Evolutionary conservation across 352 stramenopile species (phyloP), one percentile per base, ranked within the genome.

Genomic region (Pythium volutum): DNA sequence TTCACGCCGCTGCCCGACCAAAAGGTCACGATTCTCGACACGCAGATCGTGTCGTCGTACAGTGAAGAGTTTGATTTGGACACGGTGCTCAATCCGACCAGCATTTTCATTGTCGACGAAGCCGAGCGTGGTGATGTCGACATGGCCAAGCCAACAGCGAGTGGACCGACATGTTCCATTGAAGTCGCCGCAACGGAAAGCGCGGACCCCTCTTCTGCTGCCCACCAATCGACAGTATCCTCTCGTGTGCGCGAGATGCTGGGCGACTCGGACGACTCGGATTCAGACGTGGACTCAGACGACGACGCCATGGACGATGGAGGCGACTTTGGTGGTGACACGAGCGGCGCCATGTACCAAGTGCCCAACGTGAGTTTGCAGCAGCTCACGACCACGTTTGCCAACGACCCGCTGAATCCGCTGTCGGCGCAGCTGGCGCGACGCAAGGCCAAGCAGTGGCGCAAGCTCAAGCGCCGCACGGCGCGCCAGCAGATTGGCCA

Each of bases 1-100:
- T 97, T 89, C 73, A 91, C 80, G 27, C 75, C 76, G n/a, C 89
- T 89, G 3, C 88, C 89, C 5, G 73, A 87, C 48, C 65, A 76
- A 33, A 87, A 83, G 51, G 69, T 84, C 29, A 79, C 75, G 50
- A 79, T 88, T 51, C 64, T 92, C 38, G 80, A 92, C 56, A 75
- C 79, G 34, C 74, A 87, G 60, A 70, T 92, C 15, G 80, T 92
- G 34, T 67, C 69, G 18, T 66, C 71, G 3, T 89, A 87, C 53
- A 76, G 73, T 46, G 66, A 86, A 29, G 79, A 82, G 63, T 92
- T 92, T 53, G 72, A 89, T 49, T 65, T 92, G 11, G 80, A 90
- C 54, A 64, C 77, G 23, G 73, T 84, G 46, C 68, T 91, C 52
- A 91, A 91, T 54, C 79, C 82, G 22, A 85, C 71, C 10, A 87